Percentiles rank a stretch among this genome's conserved stretches.
Conservation (phyloP, 2,329 filamentous ascomycete species). For the Endothia cerciana region DNA sequence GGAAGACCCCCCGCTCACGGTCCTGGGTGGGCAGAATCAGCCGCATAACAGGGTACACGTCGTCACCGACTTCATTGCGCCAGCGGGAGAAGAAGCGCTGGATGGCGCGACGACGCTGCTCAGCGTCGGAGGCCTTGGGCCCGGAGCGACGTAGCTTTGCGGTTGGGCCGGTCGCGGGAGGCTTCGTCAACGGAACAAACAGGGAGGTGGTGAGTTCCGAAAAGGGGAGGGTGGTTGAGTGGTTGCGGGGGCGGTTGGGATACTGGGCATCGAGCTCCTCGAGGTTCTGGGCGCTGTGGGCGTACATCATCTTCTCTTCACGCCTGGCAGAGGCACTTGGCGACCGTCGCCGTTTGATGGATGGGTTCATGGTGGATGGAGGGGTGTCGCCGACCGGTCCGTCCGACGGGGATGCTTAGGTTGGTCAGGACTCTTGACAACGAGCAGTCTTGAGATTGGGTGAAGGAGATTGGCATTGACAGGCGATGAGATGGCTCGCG, state of each 20-base stretch:
- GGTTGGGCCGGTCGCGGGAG: constrained; percentile 60
- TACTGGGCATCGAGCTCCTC: constrained; percentile 52
- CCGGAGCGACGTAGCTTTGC: constrained; percentile 63
- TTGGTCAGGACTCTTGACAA: neutral
- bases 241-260: constrained; percentile 81
- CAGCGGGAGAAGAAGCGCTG: constrained; percentile 84
- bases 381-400: neutral
- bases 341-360: constrained; percentile 32
- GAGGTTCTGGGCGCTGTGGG: constrained; percentile 41
- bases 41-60: constrained; percentile 91
- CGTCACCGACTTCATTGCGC: constrained; percentile 85
- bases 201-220: constrained; percentile 75
- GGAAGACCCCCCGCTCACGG: constrained; percentile 88
- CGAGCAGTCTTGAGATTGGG: neutral
- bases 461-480: neutral
- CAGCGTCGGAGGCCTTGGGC: constrained; percentile 70
- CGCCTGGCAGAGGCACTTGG: constrained; percentile 47
- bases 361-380: constrained; percentile 40
- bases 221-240: constrained; percentile 79
- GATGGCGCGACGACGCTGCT: constrained; percentile 80
- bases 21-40: constrained; percentile 94
- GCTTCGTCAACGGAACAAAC: constrained; percentile 79
- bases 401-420: neutral
- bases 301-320: constrained; percentile 59
- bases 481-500: neutral